Conservation (phyloP, 495 filamentous ascomycete species). For the Cenococcum geophilum region DNA sequence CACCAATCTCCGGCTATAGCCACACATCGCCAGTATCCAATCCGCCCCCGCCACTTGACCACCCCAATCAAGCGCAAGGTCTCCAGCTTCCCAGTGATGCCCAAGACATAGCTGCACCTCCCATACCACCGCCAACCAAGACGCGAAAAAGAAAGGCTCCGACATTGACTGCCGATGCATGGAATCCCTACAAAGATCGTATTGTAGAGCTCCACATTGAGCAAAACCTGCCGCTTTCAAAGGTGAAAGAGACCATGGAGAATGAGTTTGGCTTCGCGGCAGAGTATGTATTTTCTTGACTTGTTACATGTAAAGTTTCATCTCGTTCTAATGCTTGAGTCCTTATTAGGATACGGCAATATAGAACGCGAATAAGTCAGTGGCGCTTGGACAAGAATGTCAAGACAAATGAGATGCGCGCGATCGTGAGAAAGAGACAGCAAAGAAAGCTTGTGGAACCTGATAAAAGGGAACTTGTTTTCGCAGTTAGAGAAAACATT, state of each 20-base stretch:
- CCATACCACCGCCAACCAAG: conserved; percentile 20
- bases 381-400: conserved; percentile 35
- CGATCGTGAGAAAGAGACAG: conserved; percentile 33
- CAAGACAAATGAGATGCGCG: conserved; percentile 34
- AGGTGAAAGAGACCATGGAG: conserved; percentile 24
- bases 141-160: conserved; percentile 28
- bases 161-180: conserved; percentile 23
- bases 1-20: no score
- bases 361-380: conserved; percentile 30
- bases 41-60: not conserved
- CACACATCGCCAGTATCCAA: not conserved
- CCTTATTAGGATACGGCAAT: conserved; percentile 23
- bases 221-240: conserved; percentile 15
- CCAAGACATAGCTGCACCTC: conserved; percentile 8
- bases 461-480: conserved; percentile 15
- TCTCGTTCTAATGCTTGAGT: conserved; percentile 8
- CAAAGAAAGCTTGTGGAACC: conserved; percentile 20
- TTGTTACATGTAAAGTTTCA: not conserved
- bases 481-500: conserved; percentile 17
- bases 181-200: conserved; percentile 29
- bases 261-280: conserved; percentile 21
- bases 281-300: conserved; percentile 19
- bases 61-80: not conserved
- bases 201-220: conserved; percentile 26
- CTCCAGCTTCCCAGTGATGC: conserved; percentile 1